Base-by-base conservation (phyloP, 2,329 filamentous ascomycete species). In the Orbilia quercus region DNA sequence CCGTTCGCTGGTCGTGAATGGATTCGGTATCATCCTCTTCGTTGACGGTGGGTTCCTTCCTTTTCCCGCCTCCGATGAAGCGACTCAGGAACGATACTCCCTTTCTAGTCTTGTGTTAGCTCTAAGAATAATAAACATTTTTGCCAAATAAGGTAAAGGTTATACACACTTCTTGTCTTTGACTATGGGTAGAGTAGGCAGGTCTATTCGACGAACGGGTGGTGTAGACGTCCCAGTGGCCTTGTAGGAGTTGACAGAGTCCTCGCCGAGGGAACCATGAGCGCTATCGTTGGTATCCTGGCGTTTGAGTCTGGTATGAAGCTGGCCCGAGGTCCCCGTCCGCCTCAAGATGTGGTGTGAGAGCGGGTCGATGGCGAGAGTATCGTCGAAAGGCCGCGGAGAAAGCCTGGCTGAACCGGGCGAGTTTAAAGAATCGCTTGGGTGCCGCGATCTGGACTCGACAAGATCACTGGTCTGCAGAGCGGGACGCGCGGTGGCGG, bases 51-150 rank as follows among this genome's bases (percentile, higher is more conserved):
- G 77, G 75, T 20, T 76, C 76, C 79, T 90, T 92, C 81, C 90
- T 96, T 82, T 92, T 92, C 73, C 86, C 85, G 74, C 86, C 85
- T 36, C 88, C 87, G 78, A 91, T 90, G 80, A 98, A 85, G 62
- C 92, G 90, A 80, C 92, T 96, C 25, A 99, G 86, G 79, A 99
- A 96, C 12, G 92, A 96, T 16, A 90, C 87, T 25, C 91, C 90
- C 82, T 96, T 97, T 81, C 90, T 96, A 28, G 22, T 53, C 18
- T 4, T 11, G 31, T 40, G 59, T 72, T 64, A 72, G 59, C 36
- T 23, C 40, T n/a, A 42, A 6, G 28, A 31, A 54, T 18, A 60
- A 28, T 20, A 28, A 40, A 23, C 18, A 47, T 34, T 18, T 9
- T 20, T n/a, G n/a, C n/a, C n/a, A n/a, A n/a, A n/a, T n/a, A 23